These are phyloP conservation scores for Penicillium sp. DNA, from an alignment of 2,329 filamentous ascomycete genomes.

Conservation along the genomic window DNA sequence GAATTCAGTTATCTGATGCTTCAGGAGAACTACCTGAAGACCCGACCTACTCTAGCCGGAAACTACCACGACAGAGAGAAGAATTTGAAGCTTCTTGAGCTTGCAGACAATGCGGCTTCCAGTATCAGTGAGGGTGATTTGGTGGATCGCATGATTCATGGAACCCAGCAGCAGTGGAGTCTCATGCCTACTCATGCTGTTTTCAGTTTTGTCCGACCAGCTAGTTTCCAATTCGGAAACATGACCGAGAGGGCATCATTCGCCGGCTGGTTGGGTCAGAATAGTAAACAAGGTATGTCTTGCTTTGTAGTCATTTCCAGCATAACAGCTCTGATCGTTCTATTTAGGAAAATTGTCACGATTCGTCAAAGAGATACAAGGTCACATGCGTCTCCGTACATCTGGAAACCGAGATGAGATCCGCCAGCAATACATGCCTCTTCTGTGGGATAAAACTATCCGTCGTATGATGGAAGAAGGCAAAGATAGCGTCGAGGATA, in stretches of 20 bases:
- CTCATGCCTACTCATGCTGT: slow-evolving; percentile 95
- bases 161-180: slow-evolving; percentile 96
- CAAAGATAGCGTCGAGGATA: slow-evolving; percentile 74
- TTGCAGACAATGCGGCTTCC: slow-evolving; percentile 83
- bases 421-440: slow-evolving; percentile 88
- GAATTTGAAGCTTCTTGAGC: slow-evolving; percentile 78
- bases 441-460: slow-evolving; percentile 80
- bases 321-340: slow-evolving; percentile 1
- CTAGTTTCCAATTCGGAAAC: slow-evolving; percentile 81
- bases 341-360: slow-evolving; percentile 64
- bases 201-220: slow-evolving; percentile 90
- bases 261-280: slow-evolving; percentile 91
- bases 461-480: slow-evolving; percentile 74
- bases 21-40: slow-evolving; percentile 93
- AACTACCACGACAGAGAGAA: slow-evolving; percentile 67
- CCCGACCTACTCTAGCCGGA: slow-evolving; percentile 68
- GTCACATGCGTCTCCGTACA: slow-evolving; percentile 89
- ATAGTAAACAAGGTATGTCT: slow-evolving; percentile 74
- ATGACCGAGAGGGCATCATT: slow-evolving; percentile 72
- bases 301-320: neutral
- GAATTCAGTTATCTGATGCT: slow-evolving; percentile 98
- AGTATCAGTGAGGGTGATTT: slow-evolving; percentile 97
- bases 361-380: slow-evolving; percentile 89
- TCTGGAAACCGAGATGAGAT: slow-evolving; percentile 92
- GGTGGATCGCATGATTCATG: slow-evolving; percentile 97